phyloP scores from a whole-genome alignment of 371 early-diverging fungal species.

The Apophysomyces elegans region DNA sequence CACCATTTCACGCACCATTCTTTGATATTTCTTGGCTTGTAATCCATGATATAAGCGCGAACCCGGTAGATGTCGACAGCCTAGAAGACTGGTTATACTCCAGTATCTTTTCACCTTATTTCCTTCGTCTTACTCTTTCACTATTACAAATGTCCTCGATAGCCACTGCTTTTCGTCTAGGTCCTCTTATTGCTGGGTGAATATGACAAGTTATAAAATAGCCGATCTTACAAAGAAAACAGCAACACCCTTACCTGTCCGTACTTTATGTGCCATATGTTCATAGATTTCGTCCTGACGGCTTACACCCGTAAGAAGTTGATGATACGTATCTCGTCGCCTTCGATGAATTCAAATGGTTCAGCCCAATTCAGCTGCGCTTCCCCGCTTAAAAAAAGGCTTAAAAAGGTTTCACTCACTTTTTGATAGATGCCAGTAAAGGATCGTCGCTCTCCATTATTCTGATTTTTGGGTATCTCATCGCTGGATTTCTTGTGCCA shows the following conservation, averaged over 20 bases:
- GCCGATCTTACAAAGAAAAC: too few species aligned
- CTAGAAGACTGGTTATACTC: neutral
- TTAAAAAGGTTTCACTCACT: conserved; percentile 6
- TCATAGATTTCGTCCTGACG: neutral
- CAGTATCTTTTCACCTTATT: neutral
- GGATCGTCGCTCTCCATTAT: conserved; percentile 14
- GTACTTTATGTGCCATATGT: conserved; percentile 5
- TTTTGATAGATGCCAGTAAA: neutral
- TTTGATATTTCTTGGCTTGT: conserved; percentile 17
- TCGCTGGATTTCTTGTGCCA: neutral
- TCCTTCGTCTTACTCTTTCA: neutral
- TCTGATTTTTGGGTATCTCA: conserved; percentile 6
- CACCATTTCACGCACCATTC: conserved; percentile 25
- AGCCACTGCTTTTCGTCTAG: neutral
- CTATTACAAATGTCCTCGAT: conserved; percentile 1
- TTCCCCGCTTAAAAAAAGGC: too few species aligned
- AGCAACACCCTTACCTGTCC: neutral
- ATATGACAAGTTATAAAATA: neutral
- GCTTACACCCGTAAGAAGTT: neutral
- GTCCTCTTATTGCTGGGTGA: neutral
- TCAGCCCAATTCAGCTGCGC: neutral
- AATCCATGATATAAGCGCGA: conserved; percentile 18
- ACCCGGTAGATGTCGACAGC: conserved; percentile 15
- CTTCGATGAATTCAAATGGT: neutral
- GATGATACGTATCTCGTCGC: neutral